A percentile compares a stretch with the other conserved stretches of the same genome.
These are phyloP conservation scores for Fusarium globosum DNA, from an alignment of 2,329 filamentous ascomycete species.

Conservation along the genomic window DNA sequence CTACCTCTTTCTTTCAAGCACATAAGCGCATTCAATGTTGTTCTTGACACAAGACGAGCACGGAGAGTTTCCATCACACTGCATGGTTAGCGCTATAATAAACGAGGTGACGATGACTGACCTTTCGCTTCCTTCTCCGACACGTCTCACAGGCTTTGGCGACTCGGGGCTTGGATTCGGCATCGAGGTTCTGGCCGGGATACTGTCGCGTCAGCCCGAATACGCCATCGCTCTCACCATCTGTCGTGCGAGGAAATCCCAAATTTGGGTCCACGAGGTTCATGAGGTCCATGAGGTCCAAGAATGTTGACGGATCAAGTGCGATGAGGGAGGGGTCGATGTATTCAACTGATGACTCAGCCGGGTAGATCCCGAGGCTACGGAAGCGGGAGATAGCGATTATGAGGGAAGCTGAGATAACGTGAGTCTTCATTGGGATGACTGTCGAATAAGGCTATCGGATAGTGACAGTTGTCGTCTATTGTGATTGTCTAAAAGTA, in stretches of 20 bases:
- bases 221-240: no score
- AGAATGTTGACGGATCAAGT: not conserved
- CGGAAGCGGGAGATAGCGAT: not conserved
- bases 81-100: not conserved
- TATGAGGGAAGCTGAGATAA: not conserved
- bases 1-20: not conserved
- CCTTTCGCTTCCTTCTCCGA: not conserved
- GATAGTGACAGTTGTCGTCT: not conserved
- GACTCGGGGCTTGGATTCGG: not conserved
- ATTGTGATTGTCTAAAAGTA: conserved; percentile 32
- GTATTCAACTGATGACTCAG: not conserved
- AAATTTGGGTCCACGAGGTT: not conserved
- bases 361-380: not conserved
- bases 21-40: not conserved
- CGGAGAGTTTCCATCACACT: not conserved
- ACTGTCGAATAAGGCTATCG: not conserved
- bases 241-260: not conserved
- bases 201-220: not conserved
- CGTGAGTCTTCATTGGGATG: not conserved
- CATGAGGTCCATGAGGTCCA: no score
- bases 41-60: not conserved
- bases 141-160: not conserved
- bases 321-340: not conserved
- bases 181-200: not conserved
- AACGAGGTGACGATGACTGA: not conserved